Conservation (phyloP, 75 land plant genomes). For the Azolla pinnata region DNA sequence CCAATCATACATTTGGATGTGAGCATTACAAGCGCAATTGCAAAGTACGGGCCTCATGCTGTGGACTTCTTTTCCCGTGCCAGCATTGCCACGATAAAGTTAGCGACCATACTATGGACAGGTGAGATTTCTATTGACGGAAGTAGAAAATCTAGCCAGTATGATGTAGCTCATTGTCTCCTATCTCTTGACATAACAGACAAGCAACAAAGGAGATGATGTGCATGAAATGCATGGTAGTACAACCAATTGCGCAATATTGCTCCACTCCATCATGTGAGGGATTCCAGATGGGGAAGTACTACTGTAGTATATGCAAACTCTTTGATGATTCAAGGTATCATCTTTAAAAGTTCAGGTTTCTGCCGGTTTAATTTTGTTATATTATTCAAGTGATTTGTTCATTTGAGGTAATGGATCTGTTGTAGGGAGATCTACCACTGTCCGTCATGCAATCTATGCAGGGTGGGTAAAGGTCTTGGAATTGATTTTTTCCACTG, state of each 20-base stretch:
- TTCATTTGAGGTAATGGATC: too few species aligned
- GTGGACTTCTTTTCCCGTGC: constrained; percentile 48
- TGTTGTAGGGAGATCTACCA: constrained; percentile 61
- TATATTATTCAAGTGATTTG: neutral
- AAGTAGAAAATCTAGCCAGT: too few species aligned
- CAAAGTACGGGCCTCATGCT: constrained; percentile 56
- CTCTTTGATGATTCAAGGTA: constrained; percentile 74
- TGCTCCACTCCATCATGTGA: constrained; percentile 48
- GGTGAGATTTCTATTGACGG: constrained; percentile 22
- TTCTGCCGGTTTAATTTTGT: neutral
- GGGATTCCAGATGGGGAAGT: constrained; percentile 49
- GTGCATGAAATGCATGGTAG: constrained; percentile 61
- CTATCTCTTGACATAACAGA: too few species aligned
- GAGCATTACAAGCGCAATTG: constrained; percentile 76
- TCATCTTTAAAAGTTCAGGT: neutral
- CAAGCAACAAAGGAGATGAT: constrained; percentile 52
- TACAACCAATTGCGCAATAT: constrained; percentile 46
- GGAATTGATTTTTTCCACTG: constrained; percentile 72
- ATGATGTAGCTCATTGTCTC: too few species aligned
- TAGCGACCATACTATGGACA: constrained; percentile 58
- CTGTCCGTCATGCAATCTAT: constrained; percentile 76
- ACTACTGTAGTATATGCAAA: constrained; percentile 66
- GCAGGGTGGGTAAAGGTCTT: constrained; percentile 63
- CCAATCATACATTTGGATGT: constrained; percentile 49
- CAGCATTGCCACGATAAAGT: constrained; percentile 60